Evolutionary conservation across 2,329 filamentous ascomycete species (phyloP).

Genomic region (Cladobotryum protrusum): DNA sequence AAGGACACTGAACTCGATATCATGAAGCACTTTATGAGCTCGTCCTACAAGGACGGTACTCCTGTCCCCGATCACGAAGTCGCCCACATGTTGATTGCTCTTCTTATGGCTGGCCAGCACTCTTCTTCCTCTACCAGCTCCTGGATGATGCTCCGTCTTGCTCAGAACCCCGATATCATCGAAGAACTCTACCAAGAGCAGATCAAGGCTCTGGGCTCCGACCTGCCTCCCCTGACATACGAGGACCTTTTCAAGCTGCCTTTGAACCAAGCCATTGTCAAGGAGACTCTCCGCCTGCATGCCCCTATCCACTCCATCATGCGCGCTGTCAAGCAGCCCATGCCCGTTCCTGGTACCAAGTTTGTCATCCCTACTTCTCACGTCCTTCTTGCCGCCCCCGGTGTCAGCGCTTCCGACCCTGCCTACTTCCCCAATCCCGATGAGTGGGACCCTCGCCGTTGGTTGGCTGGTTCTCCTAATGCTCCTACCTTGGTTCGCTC

Average conservation of each 20-base stretch:
- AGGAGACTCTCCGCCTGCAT: slow-evolving; percentile 86
- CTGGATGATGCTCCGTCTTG: slow-evolving; percentile 80
- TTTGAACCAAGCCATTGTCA: slow-evolving; percentile 77
- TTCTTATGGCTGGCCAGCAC: slow-evolving; percentile 89
- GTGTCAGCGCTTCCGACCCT: slow-evolving; percentile 66
- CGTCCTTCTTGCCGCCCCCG: slow-evolving; percentile 77
- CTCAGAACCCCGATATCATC: slow-evolving; percentile 67
- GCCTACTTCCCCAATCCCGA: slow-evolving; percentile 76
- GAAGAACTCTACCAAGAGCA: slow-evolving; percentile 84
- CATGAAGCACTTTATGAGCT: slow-evolving; percentile 86
- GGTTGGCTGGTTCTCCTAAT: slow-evolving; percentile 61
- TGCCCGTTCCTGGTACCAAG: slow-evolving; percentile 75
- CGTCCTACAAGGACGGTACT: slow-evolving; percentile 75
- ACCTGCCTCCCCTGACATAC: slow-evolving; percentile 68
- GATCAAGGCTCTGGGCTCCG: slow-evolving; percentile 61
- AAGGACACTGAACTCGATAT: slow-evolving; percentile 61
- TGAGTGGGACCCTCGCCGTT: slow-evolving; percentile 85
- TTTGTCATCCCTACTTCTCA: slow-evolving; percentile 77
- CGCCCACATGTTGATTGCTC: slow-evolving; percentile 89
- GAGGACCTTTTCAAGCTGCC: slow-evolving; percentile 74
- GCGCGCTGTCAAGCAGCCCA: slow-evolving; percentile 83
- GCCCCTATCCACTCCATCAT: slow-evolving; percentile 94
- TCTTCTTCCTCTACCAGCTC: slow-evolving; percentile 77
- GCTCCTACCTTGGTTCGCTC: slow-evolving; percentile 41
- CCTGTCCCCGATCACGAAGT: slow-evolving; percentile 77